Evolutionary conservation across 768 basidiomycete genomes (phyloP).

Genomic region (Phallus indusiatus): DNA sequence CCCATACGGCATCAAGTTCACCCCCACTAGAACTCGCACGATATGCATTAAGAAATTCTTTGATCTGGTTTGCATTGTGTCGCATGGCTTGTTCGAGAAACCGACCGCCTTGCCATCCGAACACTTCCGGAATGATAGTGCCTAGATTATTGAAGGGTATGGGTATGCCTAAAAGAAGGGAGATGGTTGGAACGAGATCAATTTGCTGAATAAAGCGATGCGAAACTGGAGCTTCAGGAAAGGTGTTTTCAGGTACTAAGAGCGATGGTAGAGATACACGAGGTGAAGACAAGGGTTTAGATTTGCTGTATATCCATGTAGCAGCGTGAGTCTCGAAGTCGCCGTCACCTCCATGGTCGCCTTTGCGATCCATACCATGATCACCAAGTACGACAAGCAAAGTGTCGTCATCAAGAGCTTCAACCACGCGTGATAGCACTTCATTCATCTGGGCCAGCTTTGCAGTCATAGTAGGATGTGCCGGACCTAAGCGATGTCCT

Average conservation of each 20-base stretch:
- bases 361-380: slow-evolving; percentile 92
- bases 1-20: slow-evolving; percentile 65
- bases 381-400: slow-evolving; percentile 88
- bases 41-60: slow-evolving; percentile 68
- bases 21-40: slow-evolving; percentile 56
- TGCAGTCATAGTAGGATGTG: slow-evolving; percentile 72
- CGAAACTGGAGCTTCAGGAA: slow-evolving; percentile 39
- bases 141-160: slow-evolving; percentile 97
- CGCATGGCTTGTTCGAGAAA: slow-evolving; percentile 50
- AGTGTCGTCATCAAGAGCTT: slow-evolving; percentile 73
- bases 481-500: slow-evolving; percentile 89
- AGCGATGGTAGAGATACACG: slow-evolving; percentile 31
- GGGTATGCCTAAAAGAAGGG: slow-evolving; percentile 83
- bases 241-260: slow-evolving; percentile 45
- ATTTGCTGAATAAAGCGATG: slow-evolving; percentile 82
- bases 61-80: slow-evolving; percentile 68
- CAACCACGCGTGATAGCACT: slow-evolving; percentile 65
- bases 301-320: slow-evolving; percentile 90
- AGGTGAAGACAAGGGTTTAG: slow-evolving; percentile 28
- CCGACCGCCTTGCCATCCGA: slow-evolving; percentile 42
- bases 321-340: slow-evolving; percentile 75
- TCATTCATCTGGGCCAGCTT: slow-evolving; percentile 87
- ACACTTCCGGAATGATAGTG: slow-evolving; percentile 83
- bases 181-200: slow-evolving; percentile 81
- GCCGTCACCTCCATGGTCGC: slow-evolving; percentile 94